Conservation (phyloP, 2,329 filamentous ascomycete species). For the Claviceps digitariae region DNA sequence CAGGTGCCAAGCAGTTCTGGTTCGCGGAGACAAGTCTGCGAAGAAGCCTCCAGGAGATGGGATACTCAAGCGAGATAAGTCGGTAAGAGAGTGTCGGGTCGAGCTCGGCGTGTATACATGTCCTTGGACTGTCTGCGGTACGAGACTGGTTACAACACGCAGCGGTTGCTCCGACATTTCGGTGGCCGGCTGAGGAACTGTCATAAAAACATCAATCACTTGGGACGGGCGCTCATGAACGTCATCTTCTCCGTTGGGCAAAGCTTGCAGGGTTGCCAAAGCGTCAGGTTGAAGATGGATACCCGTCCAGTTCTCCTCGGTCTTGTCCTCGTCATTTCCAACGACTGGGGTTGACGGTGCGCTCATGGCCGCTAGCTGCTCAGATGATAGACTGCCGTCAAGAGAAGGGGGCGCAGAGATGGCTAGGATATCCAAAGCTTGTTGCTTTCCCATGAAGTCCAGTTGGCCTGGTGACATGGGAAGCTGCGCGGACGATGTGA, state of each 20-base stretch:
- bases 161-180: conserved; percentile 40
- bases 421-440: conserved; percentile 53
- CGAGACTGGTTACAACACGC: conserved; percentile 33
- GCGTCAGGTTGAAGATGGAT: conserved; percentile 68
- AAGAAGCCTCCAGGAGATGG: conserved; percentile 91
- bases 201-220: conserved; percentile 31
- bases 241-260: conserved; percentile 43
- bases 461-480: conserved; percentile 65
- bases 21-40: conserved; percentile 62
- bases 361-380: conserved; percentile 72
- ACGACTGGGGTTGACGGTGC: conserved; percentile 74
- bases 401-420: conserved; percentile 75
- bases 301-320: conserved; percentile 54
- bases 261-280: conserved; percentile 64
- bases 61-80: conserved; percentile 70
- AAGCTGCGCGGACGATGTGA: conserved; percentile 53
- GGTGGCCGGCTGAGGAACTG: conserved; percentile 9
- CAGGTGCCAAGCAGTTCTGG: conserved; percentile 71
- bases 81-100: conserved; percentile 46
- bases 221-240: conserved; percentile 34
- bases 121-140: conserved; percentile 10
- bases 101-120: conserved; percentile 17
- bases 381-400: conserved; percentile 77
- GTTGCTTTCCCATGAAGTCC: conserved; percentile 52
- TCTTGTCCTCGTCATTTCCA: conserved; percentile 37